Conservation (phyloP, 306 rosid species). For the Castanea crenata region DNA sequence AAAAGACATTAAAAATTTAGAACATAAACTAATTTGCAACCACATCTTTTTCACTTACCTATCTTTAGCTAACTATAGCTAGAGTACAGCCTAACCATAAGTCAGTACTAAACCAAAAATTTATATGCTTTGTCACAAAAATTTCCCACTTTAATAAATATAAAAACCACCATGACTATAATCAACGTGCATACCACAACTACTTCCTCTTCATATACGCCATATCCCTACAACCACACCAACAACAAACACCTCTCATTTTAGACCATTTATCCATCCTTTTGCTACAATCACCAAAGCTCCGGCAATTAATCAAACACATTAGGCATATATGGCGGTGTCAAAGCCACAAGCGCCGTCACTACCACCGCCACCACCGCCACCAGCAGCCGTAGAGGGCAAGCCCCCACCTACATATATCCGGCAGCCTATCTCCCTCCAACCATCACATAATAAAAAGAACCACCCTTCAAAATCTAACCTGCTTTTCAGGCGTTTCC, state of each 20-base stretch:
- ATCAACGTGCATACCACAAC: slow-evolving; percentile 2
- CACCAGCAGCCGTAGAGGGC: neutral
- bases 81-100: slow-evolving; percentile 10
- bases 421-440: slow-evolving; percentile 41
- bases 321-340: neutral
- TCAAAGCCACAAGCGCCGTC: neutral
- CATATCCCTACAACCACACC: too few relatives aligned
- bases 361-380: neutral
- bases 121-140: too few relatives aligned
- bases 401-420: neutral
- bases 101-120: neutral
- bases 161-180: neutral
- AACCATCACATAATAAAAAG: slow-evolving; percentile 53
- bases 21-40: neutral
- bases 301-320: neutral
- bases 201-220: slow-evolving; percentile 1
- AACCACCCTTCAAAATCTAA: slow-evolving; percentile 31
- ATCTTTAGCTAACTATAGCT: neutral
- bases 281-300: neutral
- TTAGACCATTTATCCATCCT: too few relatives aligned
- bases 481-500: slow-evolving; percentile 38
- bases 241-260: neutral
- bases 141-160: neutral
- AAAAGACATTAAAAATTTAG: neutral
- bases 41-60: neutral